Evolutionary conservation across 139 green algal species (phyloP).

Genomic region (Chlamydomonas applanata): DNA sequence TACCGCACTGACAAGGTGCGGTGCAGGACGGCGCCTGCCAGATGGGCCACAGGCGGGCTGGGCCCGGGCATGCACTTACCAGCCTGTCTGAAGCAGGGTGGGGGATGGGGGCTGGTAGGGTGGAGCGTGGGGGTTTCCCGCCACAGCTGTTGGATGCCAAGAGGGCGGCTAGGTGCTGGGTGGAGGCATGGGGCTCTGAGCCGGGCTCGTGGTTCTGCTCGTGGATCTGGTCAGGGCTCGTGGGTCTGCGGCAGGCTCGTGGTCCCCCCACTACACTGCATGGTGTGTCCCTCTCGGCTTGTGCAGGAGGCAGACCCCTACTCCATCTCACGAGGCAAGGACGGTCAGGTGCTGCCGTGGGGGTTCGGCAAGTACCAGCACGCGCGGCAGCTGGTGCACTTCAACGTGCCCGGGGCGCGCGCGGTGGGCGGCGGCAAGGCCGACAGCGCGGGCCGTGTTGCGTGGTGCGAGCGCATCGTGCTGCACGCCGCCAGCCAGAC

Average conservation of each 20-base stretch:
- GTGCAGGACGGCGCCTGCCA: too few relatives aligned
- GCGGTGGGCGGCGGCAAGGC: not conserved
- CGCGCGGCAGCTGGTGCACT: conserved; percentile 6
- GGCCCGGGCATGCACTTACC: too few relatives aligned
- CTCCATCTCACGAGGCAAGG: conserved; percentile 34
- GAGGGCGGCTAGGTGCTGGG: too few relatives aligned
- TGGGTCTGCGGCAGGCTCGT: too few relatives aligned
- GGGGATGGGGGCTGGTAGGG: not conserved
- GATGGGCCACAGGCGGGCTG: too few relatives aligned
- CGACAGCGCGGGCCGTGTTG: not conserved
- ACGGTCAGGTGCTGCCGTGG: conserved; percentile 37
- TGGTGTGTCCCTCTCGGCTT: too few relatives aligned
- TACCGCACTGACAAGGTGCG: conserved; percentile 38
- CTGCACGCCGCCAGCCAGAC: conserved; percentile 20
- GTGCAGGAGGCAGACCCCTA: conserved; percentile 22
- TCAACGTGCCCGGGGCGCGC: conserved; percentile 24
- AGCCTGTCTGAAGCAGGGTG: not conserved
- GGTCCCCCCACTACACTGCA: too few relatives aligned
- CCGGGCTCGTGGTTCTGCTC: too few relatives aligned
- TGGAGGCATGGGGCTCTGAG: too few relatives aligned
- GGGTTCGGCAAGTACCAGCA: conserved; percentile 54
- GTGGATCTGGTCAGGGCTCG: too few relatives aligned
- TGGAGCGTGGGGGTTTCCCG: not conserved
- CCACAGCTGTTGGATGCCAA: too few relatives aligned
- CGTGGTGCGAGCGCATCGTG: conserved; percentile 32